phyloP scores from a whole-genome alignment of 106 monocot genomes.

The Phalaenopsis equestris region DNA sequence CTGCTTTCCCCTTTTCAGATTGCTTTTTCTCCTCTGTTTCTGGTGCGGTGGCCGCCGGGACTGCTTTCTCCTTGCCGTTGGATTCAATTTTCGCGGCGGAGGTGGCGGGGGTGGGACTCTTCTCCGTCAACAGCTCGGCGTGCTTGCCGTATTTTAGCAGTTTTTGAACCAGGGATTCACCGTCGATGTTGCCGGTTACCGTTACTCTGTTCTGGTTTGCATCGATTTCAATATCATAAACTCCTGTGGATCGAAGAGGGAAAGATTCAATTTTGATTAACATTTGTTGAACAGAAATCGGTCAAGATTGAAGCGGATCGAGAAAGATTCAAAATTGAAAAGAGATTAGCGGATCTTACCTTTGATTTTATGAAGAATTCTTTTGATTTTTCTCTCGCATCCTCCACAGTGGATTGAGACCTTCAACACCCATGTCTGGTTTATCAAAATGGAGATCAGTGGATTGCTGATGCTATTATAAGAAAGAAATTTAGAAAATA shows the following conservation, averaged over 20 bases:
- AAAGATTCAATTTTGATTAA: constrained; percentile 4
- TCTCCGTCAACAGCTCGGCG: constrained; percentile 53
- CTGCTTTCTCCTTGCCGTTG: not conserved
- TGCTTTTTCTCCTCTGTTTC: constrained; percentile 2
- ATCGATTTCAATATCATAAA: constrained; percentile 31
- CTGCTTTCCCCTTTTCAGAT: no score
- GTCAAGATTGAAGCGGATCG: not conserved
- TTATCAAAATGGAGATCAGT: not conserved
- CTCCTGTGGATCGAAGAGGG: constrained; percentile 18
- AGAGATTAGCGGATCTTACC: constrained; percentile 39
- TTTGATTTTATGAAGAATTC: constrained; percentile 37
- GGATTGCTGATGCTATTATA: not conserved
- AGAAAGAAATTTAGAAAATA: not conserved
- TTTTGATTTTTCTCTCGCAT: constrained; percentile 25
- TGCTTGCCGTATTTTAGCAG: constrained; percentile 56
- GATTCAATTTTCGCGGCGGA: constrained; percentile 1
- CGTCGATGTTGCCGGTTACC: constrained; percentile 40
- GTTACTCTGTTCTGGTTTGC: constrained; percentile 48
- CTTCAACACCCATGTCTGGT: constrained; percentile 47
- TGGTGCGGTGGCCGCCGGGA: not conserved
- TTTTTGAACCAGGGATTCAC: constrained; percentile 44
- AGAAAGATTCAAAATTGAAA: not conserved
- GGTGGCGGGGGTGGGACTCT: constrained; percentile 4
- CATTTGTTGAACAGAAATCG: not conserved
- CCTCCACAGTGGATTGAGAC: constrained; percentile 61